Evolutionary conservation across 2,329 filamentous ascomycete genomes (phyloP).

Genomic region (Pezicula carpinea): DNA sequence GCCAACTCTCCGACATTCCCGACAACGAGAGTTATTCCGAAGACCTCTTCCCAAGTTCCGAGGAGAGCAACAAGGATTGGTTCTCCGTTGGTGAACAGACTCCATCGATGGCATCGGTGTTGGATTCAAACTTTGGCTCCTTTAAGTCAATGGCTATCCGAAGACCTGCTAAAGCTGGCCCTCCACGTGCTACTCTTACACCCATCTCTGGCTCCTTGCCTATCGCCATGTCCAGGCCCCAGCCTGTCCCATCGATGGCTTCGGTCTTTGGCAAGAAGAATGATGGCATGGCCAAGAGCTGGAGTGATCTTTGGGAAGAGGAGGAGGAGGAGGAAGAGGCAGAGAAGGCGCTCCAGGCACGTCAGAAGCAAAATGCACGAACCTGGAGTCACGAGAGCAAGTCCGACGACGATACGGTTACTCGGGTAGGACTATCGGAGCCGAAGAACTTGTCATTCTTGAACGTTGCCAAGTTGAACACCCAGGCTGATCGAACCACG

Average conservation of each 20-base stretch:
- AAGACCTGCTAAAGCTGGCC: slow-evolving; percentile 38
- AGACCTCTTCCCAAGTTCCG: slow-evolving; percentile 79
- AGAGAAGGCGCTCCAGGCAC: slow-evolving; percentile 56
- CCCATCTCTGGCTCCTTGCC: slow-evolving; percentile 66
- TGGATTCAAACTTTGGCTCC: slow-evolving; percentile 81
- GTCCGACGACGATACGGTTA: slow-evolving; percentile 40
- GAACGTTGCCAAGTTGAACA: slow-evolving; percentile 38
- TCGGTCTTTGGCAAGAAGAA: slow-evolving; percentile 75
- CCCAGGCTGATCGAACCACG: slow-evolving; percentile 34
- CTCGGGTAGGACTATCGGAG: slow-evolving; percentile 47
- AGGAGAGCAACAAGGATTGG: slow-evolving; percentile 67
- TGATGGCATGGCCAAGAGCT: slow-evolving; percentile 90
- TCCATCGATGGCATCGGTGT: slow-evolving; percentile 76
- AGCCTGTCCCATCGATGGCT: slow-evolving; percentile 53
- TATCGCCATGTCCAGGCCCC: slow-evolving; percentile 75
- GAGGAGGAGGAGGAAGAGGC: slow-evolving; percentile 69
- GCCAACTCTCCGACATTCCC: slow-evolving; percentile 83
- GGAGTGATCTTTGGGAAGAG: slow-evolving; percentile 98
- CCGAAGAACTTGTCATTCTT: slow-evolving; percentile 46
- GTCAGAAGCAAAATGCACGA: slow-evolving; percentile 60
- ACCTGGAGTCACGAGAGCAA: slow-evolving; percentile 66
- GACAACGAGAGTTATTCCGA: slow-evolving; percentile 71
- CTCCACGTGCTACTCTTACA: slow-evolving; percentile 48
- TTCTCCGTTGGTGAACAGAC: slow-evolving; percentile 72
- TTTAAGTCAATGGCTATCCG: slow-evolving; percentile 67